phyloP scores from a whole-genome alignment of 2,329 filamentous ascomycete genomes.

The Nannizziopsis arthrosporioides region DNA sequence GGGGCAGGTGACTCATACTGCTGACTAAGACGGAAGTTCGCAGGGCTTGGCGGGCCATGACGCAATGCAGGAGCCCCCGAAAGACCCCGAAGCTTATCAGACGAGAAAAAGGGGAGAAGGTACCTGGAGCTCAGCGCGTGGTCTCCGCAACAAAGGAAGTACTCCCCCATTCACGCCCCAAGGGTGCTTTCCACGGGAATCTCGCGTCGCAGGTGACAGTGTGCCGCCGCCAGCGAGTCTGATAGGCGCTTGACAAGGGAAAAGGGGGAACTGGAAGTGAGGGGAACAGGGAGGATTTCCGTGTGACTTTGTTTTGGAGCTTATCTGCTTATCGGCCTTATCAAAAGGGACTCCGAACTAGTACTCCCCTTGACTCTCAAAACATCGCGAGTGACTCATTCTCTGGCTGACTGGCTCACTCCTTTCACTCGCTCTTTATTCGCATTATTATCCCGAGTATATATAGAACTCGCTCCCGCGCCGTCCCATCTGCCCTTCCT shows the following conservation, averaged over 20 bases:
- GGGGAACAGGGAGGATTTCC: too few relatives aligned
- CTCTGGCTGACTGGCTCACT: background rate
- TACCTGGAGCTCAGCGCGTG: background rate
- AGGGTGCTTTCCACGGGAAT: slow-evolving; percentile 1
- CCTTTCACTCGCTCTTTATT: background rate
- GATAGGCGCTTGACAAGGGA: too few relatives aligned
- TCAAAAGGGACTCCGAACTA: too few relatives aligned
- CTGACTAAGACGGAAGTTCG: slow-evolving; percentile 1
- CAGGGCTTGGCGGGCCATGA: slow-evolving; percentile 7
- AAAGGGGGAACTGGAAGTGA: too few relatives aligned
- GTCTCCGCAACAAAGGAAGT: background rate
- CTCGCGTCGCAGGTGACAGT: too few relatives aligned
- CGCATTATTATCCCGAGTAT: background rate
- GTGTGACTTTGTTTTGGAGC: too few relatives aligned
- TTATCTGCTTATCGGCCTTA: too few relatives aligned
- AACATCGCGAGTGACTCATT: background rate
- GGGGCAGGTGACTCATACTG: slow-evolving; percentile 5
- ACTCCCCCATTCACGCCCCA: background rate
- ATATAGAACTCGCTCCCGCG: background rate
- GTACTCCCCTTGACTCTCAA: too few relatives aligned
- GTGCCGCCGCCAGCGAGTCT: too few relatives aligned
- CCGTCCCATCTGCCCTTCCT: background rate
- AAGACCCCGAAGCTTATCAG: background rate
- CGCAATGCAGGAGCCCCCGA: slow-evolving; percentile 1
- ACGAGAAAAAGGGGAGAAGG: background rate